A percentile compares a stretch with the other conserved stretches of the same genome.
Conservation (phyloP, 345 rosid species). For the Arabis hirsuta region DNA sequence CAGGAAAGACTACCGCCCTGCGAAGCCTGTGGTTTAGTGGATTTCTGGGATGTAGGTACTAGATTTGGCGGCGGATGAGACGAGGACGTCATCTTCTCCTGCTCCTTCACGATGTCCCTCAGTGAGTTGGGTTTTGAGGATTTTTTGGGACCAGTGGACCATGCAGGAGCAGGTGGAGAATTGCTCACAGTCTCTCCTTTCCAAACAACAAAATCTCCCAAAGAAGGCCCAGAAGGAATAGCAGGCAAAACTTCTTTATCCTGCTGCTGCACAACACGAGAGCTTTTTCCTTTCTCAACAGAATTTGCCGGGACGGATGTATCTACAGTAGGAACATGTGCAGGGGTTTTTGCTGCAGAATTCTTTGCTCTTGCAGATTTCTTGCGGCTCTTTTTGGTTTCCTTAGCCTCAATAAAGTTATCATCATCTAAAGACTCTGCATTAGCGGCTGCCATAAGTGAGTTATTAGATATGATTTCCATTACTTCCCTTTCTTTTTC, state of each 20-base stretch:
- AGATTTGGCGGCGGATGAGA: conserved; percentile 55
- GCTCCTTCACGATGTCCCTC: conserved; percentile 93
- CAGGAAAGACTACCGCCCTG: conserved; percentile 54
- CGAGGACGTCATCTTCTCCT: conserved; percentile 65
- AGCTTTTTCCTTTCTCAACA: conserved; percentile 70
- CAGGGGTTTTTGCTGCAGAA: conserved; percentile 54
- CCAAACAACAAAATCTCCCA: conserved; percentile 98
- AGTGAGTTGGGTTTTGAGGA: conserved; percentile 68
- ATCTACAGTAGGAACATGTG: conserved; percentile 51
- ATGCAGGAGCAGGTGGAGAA: conserved; percentile 73
- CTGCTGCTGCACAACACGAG: conserved; percentile 62
- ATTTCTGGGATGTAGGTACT: conserved; percentile 57
- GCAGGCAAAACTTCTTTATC: conserved; percentile 75
- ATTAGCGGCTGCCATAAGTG: conserved; percentile 36
- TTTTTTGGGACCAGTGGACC: conserved; percentile 81
- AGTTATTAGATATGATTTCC: conserved; percentile 40
- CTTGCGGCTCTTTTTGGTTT: conserved; percentile 82
- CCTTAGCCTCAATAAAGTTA: conserved; percentile 90
- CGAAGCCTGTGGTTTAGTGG: conserved; percentile 55
- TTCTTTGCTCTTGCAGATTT: conserved; percentile 86
- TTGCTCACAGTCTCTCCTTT: conserved; percentile 65
- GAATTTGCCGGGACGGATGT: conserved; percentile 60
- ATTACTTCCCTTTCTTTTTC: conserved; percentile 53
- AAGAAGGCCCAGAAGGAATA: conserved; percentile 89
- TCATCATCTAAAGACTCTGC: conserved; percentile 59